These are phyloP conservation scores for Helotiales sp. DNA, from an alignment of 2,329 filamentous ascomycete species.

Conservation along the genomic window DNA sequence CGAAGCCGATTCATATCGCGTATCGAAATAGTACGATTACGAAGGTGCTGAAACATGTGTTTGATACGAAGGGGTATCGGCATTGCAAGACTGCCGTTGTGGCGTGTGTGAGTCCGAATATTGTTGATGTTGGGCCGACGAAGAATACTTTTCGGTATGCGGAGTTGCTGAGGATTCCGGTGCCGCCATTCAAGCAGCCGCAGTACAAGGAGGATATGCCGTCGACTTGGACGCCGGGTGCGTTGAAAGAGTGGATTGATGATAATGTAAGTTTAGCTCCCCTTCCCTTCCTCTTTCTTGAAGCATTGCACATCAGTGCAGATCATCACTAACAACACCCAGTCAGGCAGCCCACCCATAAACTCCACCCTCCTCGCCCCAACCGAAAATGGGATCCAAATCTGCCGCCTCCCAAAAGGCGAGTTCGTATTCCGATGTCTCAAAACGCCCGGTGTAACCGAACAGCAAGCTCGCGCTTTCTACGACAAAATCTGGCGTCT, in stretches of 20 bases:
- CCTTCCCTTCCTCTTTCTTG: not conserved
- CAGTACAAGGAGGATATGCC: conserved; percentile 42
- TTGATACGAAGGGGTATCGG: conserved; percentile 66
- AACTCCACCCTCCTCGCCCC: conserved; percentile 46
- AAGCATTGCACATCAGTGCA: no score
- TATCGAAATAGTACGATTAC: conserved; percentile 83
- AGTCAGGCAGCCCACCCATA: conserved; percentile 50
- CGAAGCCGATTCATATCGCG: conserved; percentile 69
- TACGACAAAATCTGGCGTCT: conserved; percentile 50
- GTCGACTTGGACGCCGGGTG: conserved; percentile 48
- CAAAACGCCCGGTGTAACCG: conserved; percentile 44
- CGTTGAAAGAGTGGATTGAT: conserved; percentile 48
- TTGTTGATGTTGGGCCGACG: conserved; percentile 93
- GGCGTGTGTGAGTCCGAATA: conserved; percentile 87
- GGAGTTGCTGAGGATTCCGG: conserved; percentile 59
- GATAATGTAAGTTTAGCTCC: conserved; percentile 45
- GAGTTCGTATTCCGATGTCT: conserved; percentile 51
- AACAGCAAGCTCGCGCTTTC: conserved; percentile 50
- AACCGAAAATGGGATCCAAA: conserved; percentile 48
- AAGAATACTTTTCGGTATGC: conserved; percentile 85
- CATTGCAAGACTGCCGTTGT: conserved; percentile 99
- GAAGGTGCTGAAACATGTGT: conserved; percentile 89
- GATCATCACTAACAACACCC: not conserved
- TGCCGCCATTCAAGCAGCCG: conserved; percentile 40
- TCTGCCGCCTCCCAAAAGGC: conserved; percentile 47